Evolutionary conservation across 192 early-diverging fungal genomes (phyloP).

Genomic region (Gamsiella multidivaricata): DNA sequence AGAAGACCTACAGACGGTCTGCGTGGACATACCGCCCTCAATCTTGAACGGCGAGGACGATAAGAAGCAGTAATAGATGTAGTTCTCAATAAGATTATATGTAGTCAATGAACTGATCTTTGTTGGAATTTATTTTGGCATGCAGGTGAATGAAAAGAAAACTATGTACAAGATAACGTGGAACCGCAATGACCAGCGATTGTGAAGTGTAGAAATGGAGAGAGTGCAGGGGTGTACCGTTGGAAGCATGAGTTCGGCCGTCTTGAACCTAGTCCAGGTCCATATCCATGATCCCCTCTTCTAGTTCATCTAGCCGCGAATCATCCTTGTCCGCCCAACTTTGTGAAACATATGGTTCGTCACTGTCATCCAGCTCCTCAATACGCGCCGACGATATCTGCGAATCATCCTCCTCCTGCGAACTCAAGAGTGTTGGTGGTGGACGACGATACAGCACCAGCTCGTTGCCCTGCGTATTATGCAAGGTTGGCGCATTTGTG

Average conservation of each 20-base stretch:
- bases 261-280: constrained; percentile 25
- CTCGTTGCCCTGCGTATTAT: constrained; percentile 26
- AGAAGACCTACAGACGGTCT: too few relatives aligned
- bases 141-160: not conserved
- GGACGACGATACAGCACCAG: constrained; percentile 30
- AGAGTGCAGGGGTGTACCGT: too few relatives aligned
- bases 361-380: constrained; percentile 31
- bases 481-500: not conserved
- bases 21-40: too few relatives aligned
- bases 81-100: too few relatives aligned
- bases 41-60: too few relatives aligned
- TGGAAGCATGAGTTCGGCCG: not conserved
- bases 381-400: constrained; percentile 1
- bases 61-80: too few relatives aligned
- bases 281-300: constrained; percentile 45
- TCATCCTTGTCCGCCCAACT: not conserved
- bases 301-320: constrained; percentile 14
- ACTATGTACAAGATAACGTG: constrained; percentile 13
- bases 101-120: too few relatives aligned
- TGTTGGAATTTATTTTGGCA: not conserved
- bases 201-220: too few relatives aligned
- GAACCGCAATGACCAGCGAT: too few relatives aligned
- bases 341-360: not conserved
- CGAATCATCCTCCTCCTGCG: not conserved
- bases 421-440: constrained; percentile 7